A percentile compares a stretch with the other conserved stretches of the same genome.
Conservation (phyloP, 1,284 basidiomycete species). For the Athelia psychrophila region DNA sequence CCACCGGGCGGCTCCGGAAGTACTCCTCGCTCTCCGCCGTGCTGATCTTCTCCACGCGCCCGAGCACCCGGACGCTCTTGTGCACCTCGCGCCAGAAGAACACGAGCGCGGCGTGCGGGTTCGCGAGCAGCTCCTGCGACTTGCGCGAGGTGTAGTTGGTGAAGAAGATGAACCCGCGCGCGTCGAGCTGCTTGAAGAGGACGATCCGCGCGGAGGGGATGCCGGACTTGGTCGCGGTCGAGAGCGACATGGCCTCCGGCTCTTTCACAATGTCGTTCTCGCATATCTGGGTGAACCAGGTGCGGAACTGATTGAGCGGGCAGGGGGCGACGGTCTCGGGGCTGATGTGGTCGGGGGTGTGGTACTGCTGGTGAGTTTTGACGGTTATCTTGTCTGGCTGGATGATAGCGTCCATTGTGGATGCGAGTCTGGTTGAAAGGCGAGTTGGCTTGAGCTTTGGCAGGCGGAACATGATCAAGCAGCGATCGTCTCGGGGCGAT, state of each 20-base stretch:
- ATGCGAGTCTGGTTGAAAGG: not conserved
- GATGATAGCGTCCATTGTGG: constrained; percentile 11
- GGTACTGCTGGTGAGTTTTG: constrained; percentile 75
- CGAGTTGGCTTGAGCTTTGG: too few relatives aligned
- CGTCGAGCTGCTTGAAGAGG: constrained; percentile 88
- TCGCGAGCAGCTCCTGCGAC: constrained; percentile 73
- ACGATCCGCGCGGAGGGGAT: constrained; percentile 89
- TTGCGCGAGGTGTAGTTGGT: constrained; percentile 97
- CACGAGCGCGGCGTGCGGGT: constrained; percentile 78
- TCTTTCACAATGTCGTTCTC: constrained; percentile 59
- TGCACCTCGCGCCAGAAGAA: constrained; percentile 93
- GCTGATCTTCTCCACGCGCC: constrained; percentile 76
- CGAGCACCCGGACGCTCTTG: constrained; percentile 83
- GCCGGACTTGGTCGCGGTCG: constrained; percentile 70
- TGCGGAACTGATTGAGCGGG: constrained; percentile 81
- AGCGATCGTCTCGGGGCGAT: too few relatives aligned
- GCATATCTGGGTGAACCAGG: constrained; percentile 77
- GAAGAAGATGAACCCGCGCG: constrained; percentile 90
- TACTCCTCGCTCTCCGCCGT: constrained; percentile 79
- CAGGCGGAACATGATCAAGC: too few relatives aligned
- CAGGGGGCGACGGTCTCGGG: constrained; percentile 55
- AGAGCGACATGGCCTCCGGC: constrained; percentile 86
- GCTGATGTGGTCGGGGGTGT: constrained; percentile 58
- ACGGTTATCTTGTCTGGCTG: constrained; percentile 54
- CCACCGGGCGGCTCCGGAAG: constrained; percentile 81